Evolutionary conservation across 2,329 filamentous ascomycete species (phyloP), one percentile per base, ranked within the genome.

Genomic region (Pestalotiopsis sp.): DNA sequence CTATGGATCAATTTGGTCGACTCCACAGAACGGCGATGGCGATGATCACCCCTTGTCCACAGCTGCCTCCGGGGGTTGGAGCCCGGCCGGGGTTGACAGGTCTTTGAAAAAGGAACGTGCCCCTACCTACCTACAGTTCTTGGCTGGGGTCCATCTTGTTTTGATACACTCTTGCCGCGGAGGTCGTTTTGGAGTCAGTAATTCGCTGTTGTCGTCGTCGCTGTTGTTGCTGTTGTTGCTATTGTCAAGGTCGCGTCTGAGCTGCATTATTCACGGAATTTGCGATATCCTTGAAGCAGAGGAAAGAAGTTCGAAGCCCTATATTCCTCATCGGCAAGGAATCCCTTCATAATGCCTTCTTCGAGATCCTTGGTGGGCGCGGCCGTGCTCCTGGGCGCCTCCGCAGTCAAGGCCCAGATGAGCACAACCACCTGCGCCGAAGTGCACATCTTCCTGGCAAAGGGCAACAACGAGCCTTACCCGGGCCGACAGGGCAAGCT

Each of bases 381-480:
- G 45, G 45, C 45, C 45, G 45, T 52, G 45, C 45, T 52, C 45
- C n/a, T 52, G 45, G 45, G 45, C 45, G 45, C 45, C 45, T 52
- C 45, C 6, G 45, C 45, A 17, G 45, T 52, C 45, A 52, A 52
- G 20, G 45, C 45, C 45, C 57, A 59, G 59, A 41, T 41, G 27
- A 36, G n/a, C 27, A 38, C 59, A 14, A 23, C 27, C 31, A 41
- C 59, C 4, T 75, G 73, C 69, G 65, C 73, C 14, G 71, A 71
- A 49, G 69, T 72, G 17, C 74, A 75, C 72, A 69, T 74, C 65
- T 74, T 76, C 69, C 67, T 76, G 4, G 70, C 72, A 12, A 74
- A 74, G 17, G 78, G 78, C 25, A 77, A 78, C 71, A 78, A 77
- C 68, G 79, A 80, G 72, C 76, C 76, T 2, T 80, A 80, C 63